phyloP scores from a whole-genome alignment of 2,329 filamentous ascomycete genomes.

The Alternaria solani region DNA sequence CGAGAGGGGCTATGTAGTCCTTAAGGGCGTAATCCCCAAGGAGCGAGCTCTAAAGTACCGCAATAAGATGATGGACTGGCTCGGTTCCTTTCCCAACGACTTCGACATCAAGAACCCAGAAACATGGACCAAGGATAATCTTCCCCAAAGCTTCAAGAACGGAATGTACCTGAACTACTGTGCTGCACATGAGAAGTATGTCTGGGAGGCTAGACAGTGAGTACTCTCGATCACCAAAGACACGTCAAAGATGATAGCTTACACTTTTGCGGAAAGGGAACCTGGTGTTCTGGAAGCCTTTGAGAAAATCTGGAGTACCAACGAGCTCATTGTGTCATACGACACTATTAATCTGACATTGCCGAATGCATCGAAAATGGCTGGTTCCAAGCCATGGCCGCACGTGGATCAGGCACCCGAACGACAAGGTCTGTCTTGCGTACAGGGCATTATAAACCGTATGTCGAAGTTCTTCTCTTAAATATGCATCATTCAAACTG shows the following conservation, averaged over 20 bases:
- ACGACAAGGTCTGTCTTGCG: slow-evolving; percentile 45
- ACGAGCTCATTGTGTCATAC: slow-evolving; percentile 42
- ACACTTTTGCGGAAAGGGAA: slow-evolving; percentile 31
- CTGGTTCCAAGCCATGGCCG: slow-evolving; percentile 49
- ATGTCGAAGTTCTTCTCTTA: slow-evolving; percentile 36
- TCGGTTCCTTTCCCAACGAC: slow-evolving; percentile 38
- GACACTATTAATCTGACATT: slow-evolving; percentile 54
- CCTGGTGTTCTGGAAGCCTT: slow-evolving; percentile 54
- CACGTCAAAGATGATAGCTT: neutral
- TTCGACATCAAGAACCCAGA: slow-evolving; percentile 42
- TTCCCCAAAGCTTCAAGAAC: slow-evolving; percentile 46
- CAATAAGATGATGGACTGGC: slow-evolving; percentile 43
- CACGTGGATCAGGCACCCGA: slow-evolving; percentile 56
- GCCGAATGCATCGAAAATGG: slow-evolving; percentile 51
- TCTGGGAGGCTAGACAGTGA: slow-evolving; percentile 53
- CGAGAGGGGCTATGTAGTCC: slow-evolving; percentile 38
- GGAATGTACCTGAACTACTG: slow-evolving; percentile 54
- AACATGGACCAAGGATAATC: slow-evolving; percentile 56
- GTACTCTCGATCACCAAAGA: neutral
- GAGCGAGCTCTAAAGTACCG: slow-evolving; percentile 39
- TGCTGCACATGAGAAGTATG: slow-evolving; percentile 54
- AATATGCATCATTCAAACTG: neutral
- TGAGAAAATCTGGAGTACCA: slow-evolving; percentile 53
- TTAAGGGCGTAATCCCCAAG: slow-evolving; percentile 33
- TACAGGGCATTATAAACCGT: slow-evolving; percentile 58